phyloP scores from a whole-genome alignment of 768 basidiomycete species.

The Erythrobasidium yunnanense region DNA sequence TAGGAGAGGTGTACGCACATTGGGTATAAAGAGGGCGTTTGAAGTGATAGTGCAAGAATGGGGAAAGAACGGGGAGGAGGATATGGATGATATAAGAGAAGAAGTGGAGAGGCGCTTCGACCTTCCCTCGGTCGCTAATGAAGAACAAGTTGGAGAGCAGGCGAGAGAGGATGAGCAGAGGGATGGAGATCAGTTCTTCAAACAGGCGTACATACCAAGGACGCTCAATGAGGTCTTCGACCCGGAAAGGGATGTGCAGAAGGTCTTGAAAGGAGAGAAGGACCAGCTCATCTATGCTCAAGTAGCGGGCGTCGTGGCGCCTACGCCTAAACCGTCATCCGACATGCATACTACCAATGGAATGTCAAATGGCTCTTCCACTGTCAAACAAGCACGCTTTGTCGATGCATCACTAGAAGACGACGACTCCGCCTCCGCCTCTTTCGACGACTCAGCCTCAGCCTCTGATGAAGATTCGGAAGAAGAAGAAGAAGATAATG shows the following conservation, averaged over 20 bases:
- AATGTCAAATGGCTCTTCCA: neutral
- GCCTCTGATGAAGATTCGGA: slow-evolving; percentile 70
- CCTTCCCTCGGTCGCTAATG: neutral
- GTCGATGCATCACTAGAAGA: slow-evolving; percentile 42
- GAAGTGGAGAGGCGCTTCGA: slow-evolving; percentile 33
- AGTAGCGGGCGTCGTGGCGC: slow-evolving; percentile 57
- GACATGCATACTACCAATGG: neutral
- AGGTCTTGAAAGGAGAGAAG: slow-evolving; percentile 59
- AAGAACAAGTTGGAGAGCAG: slow-evolving; percentile 34
- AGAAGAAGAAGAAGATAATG: slow-evolving; percentile 40
- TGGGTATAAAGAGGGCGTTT: slow-evolving; percentile 73
- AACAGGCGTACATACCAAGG: slow-evolving; percentile 83
- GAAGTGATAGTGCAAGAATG: slow-evolving; percentile 60
- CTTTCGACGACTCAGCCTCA: slow-evolving; percentile 45
- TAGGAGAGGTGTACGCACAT: slow-evolving; percentile 57
- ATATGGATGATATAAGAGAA: slow-evolving; percentile 26
- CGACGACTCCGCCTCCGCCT: slow-evolving; percentile 42
- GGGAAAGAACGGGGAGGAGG: slow-evolving; percentile 28
- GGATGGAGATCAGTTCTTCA: slow-evolving; percentile 62
- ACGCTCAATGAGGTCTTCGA: slow-evolving; percentile 85
- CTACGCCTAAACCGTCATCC: neutral
- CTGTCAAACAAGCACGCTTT: slow-evolving; percentile 36
- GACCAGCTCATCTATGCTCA: slow-evolving; percentile 71
- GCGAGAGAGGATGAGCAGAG: slow-evolving; percentile 49
- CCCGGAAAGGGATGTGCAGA: slow-evolving; percentile 80